Base-by-base conservation (phyloP, 2,329 filamentous ascomycete species). In the Colletotrichum musae region DNA sequence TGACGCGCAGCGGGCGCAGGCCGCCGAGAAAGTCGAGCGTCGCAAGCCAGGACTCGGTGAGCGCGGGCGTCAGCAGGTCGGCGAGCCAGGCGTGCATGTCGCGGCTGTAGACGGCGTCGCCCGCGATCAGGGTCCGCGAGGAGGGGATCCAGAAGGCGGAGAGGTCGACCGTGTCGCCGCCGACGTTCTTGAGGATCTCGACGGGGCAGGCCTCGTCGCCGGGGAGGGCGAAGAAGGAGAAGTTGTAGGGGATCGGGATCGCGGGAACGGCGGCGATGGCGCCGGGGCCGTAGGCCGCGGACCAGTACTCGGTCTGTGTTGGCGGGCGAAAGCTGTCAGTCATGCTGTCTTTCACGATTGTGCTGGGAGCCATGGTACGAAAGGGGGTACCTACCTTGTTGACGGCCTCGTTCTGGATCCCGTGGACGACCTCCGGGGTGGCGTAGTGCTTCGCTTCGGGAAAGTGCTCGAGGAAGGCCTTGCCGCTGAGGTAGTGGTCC, bases 21-120 rank as follows among this genome's bases (percentile, higher is more conserved):
- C 41, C 56, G 6, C 47, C 6, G 16, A 71, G 28, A 15, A 68
- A 68, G 41, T 71, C 39, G 26, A 68, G 53, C 2, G 68, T 58
- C 1, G 59, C 43, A 16, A 71, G 68, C 64, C 64, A 68, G 4
- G 68, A 59, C 15, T 50, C 7, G 1, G 59, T 71, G 6, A 71
- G 51, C 9, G 53, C 64, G 0, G 68, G 68, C 0, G 68, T 57
- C 1, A 71, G 36, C 4, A 71, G 56, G 39, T 71, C 69, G 24
- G 59, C 69, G 3, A 71, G 64, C 69, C 69, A 71, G 10, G 50
- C 32, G 47, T 71, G 69, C 48, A 68, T 43, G 28, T 56, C 21
- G 39, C 58, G 69, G 36, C 64, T n/a, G 50, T 64, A 68, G 36
- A 71, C 60, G 15, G 59, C 32, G 60, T 68, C 64, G 0, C 68